These are phyloP conservation scores for Dactylis glomerata DNA, from an alignment of 176 grass and related monocot genomes.

Conservation along the genomic window DNA sequence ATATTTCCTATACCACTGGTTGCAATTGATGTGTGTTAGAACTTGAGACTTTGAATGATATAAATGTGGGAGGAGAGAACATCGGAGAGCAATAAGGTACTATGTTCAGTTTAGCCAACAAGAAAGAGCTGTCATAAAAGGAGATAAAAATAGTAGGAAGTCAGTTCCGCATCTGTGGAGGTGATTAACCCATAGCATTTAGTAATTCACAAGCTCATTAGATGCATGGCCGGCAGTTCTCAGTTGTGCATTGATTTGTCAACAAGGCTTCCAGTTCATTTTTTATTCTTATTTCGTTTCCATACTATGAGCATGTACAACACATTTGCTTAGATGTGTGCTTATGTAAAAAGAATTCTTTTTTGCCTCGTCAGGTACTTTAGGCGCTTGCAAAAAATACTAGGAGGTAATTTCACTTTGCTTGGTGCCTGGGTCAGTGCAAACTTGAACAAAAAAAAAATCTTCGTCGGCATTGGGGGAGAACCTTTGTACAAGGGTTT, in stretches of 20 bases:
- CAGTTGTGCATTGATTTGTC: background rate
- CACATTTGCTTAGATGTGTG: background rate
- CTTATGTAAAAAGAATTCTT: background rate
- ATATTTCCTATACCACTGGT: constrained; percentile 3
- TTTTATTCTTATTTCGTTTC: background rate
- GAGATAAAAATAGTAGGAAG: constrained; percentile 15
- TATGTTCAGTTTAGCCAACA: background rate
- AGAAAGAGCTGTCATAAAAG: background rate
- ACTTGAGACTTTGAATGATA: background rate
- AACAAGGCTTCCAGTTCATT: background rate
- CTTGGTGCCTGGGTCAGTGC: background rate
- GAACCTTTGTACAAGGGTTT: background rate
- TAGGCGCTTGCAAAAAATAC: background rate
- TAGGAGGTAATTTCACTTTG: background rate
- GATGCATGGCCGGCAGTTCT: background rate
- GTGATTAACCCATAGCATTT: background rate
- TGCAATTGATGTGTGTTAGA: background rate
- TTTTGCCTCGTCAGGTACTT: background rate
- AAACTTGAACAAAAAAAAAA: background rate
- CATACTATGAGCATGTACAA: background rate
- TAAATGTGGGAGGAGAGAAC: constrained; percentile 12
- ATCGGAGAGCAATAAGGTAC: background rate
- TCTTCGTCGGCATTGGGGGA: background rate
- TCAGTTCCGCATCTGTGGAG: background rate
- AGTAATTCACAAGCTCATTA: background rate